These are phyloP conservation scores for Bocquillonia castaneifolia DNA, from an alignment of 441 rosid genomes.

Conservation along the genomic window DNA sequence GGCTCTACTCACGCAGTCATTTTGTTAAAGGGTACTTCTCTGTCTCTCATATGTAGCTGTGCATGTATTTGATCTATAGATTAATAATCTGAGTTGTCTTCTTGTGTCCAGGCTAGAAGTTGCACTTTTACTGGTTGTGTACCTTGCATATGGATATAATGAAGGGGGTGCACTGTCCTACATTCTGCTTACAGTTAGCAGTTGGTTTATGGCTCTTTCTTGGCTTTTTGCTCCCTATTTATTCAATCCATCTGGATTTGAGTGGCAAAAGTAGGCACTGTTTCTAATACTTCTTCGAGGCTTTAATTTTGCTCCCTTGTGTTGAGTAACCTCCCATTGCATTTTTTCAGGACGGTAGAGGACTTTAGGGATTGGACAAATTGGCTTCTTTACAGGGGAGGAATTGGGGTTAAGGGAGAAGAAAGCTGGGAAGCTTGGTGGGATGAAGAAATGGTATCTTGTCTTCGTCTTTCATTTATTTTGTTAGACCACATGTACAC, in stretches of 20 bases:
- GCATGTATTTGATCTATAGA: neutral
- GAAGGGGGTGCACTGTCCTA: conserved; percentile 77
- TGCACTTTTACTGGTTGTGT: conserved; percentile 71
- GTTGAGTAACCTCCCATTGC: conserved; percentile 17
- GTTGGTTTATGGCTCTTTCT: conserved; percentile 96
- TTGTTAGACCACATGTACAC: neutral
- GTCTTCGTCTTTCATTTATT: neutral
- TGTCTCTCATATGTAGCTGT: conserved; percentile 13
- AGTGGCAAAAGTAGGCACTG: conserved; percentile 90
- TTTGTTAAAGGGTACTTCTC: conserved; percentile 78
- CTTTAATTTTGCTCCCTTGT: neutral
- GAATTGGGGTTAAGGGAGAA: conserved; percentile 98
- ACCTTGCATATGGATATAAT: conserved; percentile 81
- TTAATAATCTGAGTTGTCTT: conserved; percentile 22
- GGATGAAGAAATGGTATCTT: conserved; percentile 93
- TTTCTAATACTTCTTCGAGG: conserved; percentile 14
- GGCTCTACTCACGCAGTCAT: conserved; percentile 96
- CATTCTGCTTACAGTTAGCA: conserved; percentile 86
- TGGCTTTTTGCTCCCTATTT: conserved; percentile 98
- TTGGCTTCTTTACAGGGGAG: conserved; percentile 99
- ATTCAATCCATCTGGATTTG: conserved; percentile 98
- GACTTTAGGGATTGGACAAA: conserved; percentile 99
- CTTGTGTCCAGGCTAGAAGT: conserved; percentile 69
- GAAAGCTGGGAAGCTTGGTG: conserved; percentile 99
- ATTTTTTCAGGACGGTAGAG: conserved; percentile 71